Percentiles rank a stretch among this genome's conserved stretches.
These are phyloP conservation scores for Trichoderma pleuroti DNA, from an alignment of 2,329 filamentous ascomycete genomes.

Conservation along the genomic window DNA sequence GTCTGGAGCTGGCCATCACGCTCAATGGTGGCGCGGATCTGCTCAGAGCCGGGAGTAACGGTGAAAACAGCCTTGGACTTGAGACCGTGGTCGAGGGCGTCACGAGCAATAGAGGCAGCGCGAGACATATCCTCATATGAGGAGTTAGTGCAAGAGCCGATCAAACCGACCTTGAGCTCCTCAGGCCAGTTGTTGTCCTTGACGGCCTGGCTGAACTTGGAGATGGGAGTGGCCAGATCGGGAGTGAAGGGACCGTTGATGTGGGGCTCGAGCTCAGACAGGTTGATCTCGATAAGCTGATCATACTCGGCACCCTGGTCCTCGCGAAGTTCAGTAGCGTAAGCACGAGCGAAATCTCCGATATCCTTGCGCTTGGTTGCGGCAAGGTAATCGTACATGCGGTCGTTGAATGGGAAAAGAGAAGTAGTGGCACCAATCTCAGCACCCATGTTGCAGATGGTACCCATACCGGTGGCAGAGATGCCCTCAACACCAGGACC, in stretches of 20 bases:
- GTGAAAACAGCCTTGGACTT: conserved; percentile 94
- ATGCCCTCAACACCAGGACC: conserved; percentile 70
- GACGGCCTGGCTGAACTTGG: conserved; percentile 92
- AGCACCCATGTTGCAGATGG: conserved; percentile 69
- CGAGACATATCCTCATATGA: conserved; percentile 88
- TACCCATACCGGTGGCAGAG: conserved; percentile 83
- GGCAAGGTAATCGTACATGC: conserved; percentile 92
- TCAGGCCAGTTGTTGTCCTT: conserved; percentile 95
- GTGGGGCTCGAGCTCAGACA: conserved; percentile 91
- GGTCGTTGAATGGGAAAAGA: conserved; percentile 95
- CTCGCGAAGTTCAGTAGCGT: conserved; percentile 79
- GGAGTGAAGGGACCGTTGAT: conserved; percentile 99
- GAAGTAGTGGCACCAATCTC: conserved; percentile 86
- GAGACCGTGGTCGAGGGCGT: conserved; percentile 86
- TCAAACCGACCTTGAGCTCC: conserved; percentile 93
- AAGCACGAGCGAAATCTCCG: conserved; percentile 81
- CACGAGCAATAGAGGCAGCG: conserved; percentile 83
- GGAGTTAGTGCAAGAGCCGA: conserved; percentile 96
- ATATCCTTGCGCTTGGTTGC: conserved; percentile 90
- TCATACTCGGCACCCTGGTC: conserved; percentile 95
- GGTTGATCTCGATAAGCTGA: conserved; percentile 92
- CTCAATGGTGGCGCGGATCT: conserved; percentile 89
- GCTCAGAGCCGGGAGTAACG: conserved; percentile 94
- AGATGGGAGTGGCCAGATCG: conserved; percentile 95
- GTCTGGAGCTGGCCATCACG: conserved; percentile 89